Evolutionary conservation across 1,284 basidiomycete genomes (phyloP).

Genomic region (Malassezia cuniculi): DNA sequence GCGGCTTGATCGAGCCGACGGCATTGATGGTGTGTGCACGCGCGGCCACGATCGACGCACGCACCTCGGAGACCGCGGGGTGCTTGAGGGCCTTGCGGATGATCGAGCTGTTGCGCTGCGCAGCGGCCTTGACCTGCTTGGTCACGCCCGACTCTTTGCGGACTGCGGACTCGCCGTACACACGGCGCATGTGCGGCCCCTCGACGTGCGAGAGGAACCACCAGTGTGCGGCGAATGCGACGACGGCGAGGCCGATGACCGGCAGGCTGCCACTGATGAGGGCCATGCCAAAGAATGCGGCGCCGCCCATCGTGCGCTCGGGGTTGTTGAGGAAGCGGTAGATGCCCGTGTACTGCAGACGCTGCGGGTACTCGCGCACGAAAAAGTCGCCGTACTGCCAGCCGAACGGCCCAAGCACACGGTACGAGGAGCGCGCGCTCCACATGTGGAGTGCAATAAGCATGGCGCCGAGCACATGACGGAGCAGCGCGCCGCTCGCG

Average conservation of each 20-base stretch:
- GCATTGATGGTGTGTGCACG: constrained; percentile 78
- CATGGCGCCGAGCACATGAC: constrained; percentile 53
- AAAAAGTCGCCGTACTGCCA: constrained; percentile 63
- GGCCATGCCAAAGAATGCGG: constrained; percentile 83
- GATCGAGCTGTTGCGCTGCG: constrained; percentile 57
- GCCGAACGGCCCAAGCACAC: constrained; percentile 62
- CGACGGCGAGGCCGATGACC: constrained; percentile 67
- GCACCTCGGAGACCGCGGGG: constrained; percentile 65
- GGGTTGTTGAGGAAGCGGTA: constrained; percentile 88
- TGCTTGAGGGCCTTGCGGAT: constrained; percentile 23
- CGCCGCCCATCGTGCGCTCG: constrained; percentile 74
- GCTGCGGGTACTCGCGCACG: constrained; percentile 72
- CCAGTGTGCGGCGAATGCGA: constrained; percentile 57
- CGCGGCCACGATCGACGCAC: constrained; percentile 84
- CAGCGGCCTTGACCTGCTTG: constrained; percentile 82
- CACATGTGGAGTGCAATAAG: constrained; percentile 78
- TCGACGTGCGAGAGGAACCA: constrained; percentile 45
- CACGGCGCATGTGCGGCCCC: constrained; percentile 84
- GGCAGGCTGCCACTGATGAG: constrained; percentile 79
- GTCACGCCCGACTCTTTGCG: constrained; percentile 90
- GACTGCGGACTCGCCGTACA: constrained; percentile 73
- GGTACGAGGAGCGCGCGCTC: constrained; percentile 76
- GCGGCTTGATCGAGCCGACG: constrained; percentile 57
- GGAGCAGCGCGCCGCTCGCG: constrained; percentile 56
- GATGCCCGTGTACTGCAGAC: constrained; percentile 89